Conservation (phyloP, 371 early-diverging fungal species). For the Zychaea mexicana region DNA sequence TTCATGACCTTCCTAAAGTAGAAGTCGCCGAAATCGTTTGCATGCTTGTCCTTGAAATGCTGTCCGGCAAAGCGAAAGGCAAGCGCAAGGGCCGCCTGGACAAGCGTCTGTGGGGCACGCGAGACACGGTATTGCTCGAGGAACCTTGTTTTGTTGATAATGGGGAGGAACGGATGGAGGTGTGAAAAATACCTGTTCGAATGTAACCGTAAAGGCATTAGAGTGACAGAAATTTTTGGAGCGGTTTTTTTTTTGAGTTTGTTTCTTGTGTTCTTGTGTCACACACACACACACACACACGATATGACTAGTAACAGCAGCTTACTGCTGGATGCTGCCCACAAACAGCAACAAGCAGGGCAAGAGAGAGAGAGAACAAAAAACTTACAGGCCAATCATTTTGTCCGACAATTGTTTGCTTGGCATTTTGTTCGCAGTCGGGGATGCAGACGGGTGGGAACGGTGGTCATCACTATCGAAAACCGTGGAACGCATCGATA, state of each 20-base stretch:
- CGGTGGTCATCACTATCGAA: conserved; percentile 22
- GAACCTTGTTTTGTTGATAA: conserved; percentile 57
- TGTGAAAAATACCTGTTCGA: conserved; percentile 49
- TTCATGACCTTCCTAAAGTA: conserved; percentile 43
- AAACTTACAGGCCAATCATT: conserved; percentile 28
- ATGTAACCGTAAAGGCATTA: not conserved
- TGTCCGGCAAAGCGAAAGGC: conserved; percentile 43
- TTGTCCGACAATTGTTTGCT: conserved; percentile 18
- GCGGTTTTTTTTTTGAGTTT: not conserved
- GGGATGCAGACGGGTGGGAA: conserved; percentile 9
- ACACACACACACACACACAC: not conserved
- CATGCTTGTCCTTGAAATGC: conserved; percentile 35
- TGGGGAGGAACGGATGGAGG: conserved; percentile 60
- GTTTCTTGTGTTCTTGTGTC: conserved; percentile 3
- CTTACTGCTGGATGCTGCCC: no score
- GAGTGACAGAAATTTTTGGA: conserved; percentile 1
- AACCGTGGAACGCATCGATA: conserved; percentile 37
- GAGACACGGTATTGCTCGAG: conserved; percentile 34
- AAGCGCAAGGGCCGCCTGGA: conserved; percentile 55
- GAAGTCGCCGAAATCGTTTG: conserved; percentile 30
- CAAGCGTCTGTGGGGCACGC: conserved; percentile 38
- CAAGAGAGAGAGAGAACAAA: not conserved
- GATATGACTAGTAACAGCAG: no score
- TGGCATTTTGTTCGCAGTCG: conserved; percentile 13
- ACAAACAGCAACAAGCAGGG: not conserved